Conservation (phyloP, 116 monocot species). For the Cymodocea nodosa region DNA sequence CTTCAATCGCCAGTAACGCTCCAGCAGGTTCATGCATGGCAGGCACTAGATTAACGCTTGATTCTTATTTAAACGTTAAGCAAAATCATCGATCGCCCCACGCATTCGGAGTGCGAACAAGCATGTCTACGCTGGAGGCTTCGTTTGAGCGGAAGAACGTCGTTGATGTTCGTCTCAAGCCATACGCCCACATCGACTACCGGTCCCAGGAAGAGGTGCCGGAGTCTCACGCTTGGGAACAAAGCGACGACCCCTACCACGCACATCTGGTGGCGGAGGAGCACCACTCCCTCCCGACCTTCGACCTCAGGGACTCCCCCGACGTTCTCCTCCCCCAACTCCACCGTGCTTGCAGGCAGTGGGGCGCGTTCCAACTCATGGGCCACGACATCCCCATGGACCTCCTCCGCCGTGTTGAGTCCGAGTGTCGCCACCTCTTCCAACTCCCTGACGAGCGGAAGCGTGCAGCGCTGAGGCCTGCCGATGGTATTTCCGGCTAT, state of each 20-base stretch:
- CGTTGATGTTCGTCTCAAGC: neutral
- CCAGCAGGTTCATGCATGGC: too few species aligned
- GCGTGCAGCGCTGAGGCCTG: neutral
- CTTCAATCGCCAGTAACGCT: too few species aligned
- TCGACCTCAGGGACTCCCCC: neutral
- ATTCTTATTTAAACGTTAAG: too few species aligned
- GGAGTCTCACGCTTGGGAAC: neutral
- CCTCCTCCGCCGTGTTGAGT: neutral
- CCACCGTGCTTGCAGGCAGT: neutral
- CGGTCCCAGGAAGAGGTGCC: neutral
- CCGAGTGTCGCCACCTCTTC: neutral
- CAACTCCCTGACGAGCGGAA: neutral
- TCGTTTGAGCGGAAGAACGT: neutral
- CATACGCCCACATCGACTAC: neutral
- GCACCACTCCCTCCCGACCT: neutral
- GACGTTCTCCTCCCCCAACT: neutral
- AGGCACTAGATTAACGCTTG: too few species aligned
- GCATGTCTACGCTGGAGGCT: too few species aligned
- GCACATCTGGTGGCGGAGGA: neutral
- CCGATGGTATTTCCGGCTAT: neutral
- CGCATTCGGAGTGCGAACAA: too few species aligned
- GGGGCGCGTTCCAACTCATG: conserved; percentile 1
- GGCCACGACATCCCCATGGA: conserved; percentile 1
- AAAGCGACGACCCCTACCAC: neutral
- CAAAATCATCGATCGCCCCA: too few species aligned